phyloP scores from a whole-genome alignment of 1,139 yeast genomes.

The Kodamaea sp. region DNA sequence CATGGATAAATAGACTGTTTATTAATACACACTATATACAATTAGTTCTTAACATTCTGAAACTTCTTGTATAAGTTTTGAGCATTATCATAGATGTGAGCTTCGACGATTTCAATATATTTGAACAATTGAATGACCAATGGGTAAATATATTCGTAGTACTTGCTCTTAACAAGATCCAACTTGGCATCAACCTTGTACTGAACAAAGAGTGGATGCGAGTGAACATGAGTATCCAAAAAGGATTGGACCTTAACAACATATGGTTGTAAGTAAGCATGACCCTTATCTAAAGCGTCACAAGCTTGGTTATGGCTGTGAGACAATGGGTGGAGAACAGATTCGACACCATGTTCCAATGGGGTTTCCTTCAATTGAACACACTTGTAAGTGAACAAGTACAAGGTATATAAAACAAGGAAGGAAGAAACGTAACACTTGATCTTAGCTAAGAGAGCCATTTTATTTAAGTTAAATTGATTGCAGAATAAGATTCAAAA shows the following conservation, averaged over 20 bases:
- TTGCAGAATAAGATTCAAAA: too few species aligned
- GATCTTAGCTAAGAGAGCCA: constrained; percentile 19
- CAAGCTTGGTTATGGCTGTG: constrained; percentile 36
- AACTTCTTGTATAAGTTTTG: constrained; percentile 4
- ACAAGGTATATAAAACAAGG: constrained; percentile 33
- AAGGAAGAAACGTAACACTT: constrained; percentile 29
- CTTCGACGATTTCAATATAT: constrained; percentile 31
- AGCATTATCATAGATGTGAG: constrained; percentile 21
- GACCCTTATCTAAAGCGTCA: constrained; percentile 31
- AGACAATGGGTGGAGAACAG: constrained; percentile 38
- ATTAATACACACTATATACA: too few species aligned
- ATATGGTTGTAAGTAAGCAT: constrained; percentile 32
- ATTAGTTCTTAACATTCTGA: background rate
- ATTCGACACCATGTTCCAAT: constrained; percentile 26
- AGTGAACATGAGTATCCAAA: constrained; percentile 35
- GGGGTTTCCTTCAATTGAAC: constrained; percentile 31
- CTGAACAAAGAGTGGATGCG: constrained; percentile 34
- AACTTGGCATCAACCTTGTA: constrained; percentile 33
- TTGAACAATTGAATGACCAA: constrained; percentile 28
- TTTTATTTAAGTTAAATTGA: constrained; percentile 3
- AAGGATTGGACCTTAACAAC: constrained; percentile 23
- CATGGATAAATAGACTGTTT: too few species aligned
- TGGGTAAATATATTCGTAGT: constrained; percentile 25
- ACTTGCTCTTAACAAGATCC: constrained; percentile 16
- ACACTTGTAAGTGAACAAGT: constrained; percentile 43